Evolutionary conservation across 192 early-diverging fungal species (phyloP).

Genomic region (Diversispora epigaea): DNA sequence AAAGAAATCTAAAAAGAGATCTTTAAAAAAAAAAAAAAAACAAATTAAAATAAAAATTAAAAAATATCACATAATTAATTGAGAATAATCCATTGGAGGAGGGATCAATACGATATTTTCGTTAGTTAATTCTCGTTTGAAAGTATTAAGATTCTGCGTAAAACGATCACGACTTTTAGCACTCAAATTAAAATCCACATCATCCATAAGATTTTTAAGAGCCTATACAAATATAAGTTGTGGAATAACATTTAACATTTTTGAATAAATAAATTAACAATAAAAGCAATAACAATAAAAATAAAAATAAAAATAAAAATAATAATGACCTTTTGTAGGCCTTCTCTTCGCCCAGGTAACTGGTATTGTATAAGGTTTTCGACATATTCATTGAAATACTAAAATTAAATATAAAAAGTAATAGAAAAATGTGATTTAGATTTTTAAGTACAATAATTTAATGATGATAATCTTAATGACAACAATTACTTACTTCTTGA

Average conservation of each 20-base stretch:
- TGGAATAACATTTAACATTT: background rate
- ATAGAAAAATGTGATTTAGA: background rate
- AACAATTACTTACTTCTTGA: slow-evolving; percentile 49
- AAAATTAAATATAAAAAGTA: background rate
- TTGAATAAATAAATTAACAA: background rate
- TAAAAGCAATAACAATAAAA: background rate
- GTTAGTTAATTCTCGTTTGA: slow-evolving; percentile 47
- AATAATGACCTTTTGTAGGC: slow-evolving; percentile 37
- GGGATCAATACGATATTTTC: slow-evolving; percentile 19
- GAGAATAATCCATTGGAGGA: slow-evolving; percentile 14
- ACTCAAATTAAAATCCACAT: slow-evolving; percentile 51
- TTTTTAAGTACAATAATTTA: background rate
- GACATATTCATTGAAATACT: slow-evolving; percentile 17
- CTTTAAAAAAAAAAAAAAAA: no score
- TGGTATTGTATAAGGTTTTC: slow-evolving; percentile 7
- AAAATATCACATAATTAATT: slow-evolving; percentile 22
- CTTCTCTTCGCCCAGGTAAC: slow-evolving; percentile 45
- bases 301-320: background rate
- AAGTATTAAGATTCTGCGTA: slow-evolving; percentile 60
- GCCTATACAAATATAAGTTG: slow-evolving; percentile 40
- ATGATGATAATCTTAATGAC: background rate
- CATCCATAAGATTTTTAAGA: slow-evolving; percentile 59
- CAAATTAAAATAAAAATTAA: no score
- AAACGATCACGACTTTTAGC: slow-evolving; percentile 64
- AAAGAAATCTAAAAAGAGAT: no score